A percentile compares a stretch with the other conserved stretches of the same genome.
phyloP scores from a whole-genome alignment of 257 asterid genomes.

The Solanum lignicaule region DNA sequence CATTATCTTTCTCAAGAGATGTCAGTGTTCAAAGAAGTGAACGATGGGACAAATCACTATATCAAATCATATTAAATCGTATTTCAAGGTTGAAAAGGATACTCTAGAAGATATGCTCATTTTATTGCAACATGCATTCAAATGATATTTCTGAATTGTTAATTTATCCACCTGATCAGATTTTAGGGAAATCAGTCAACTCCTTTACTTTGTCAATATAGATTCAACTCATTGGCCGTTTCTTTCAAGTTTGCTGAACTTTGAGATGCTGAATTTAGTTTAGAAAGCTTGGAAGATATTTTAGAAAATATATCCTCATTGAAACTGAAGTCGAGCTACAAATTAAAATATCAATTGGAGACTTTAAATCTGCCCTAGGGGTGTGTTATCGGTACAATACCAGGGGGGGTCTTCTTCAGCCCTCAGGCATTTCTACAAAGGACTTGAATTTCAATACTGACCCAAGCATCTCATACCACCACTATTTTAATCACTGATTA shows the following conservation, averaged over 20 bases:
- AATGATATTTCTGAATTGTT: not conserved
- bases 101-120: not conserved
- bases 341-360: not conserved
- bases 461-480: not conserved
- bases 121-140: not conserved
- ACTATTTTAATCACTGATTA: not conserved
- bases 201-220: not conserved
- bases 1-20: not conserved
- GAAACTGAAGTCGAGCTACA: not conserved
- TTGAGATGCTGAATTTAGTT: not conserved
- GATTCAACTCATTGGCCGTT: not conserved
- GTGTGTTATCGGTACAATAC: not conserved
- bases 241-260: not conserved
- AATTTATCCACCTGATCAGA: not conserved
- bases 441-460: not conserved
- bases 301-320: not conserved
- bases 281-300: not conserved
- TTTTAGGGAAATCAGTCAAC: not conserved
- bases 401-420: not conserved
- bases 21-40: not conserved
- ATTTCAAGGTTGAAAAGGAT: not conserved
- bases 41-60: not conserved
- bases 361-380: not conserved
- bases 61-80: not conserved
- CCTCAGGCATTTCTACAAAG: not conserved